A percentile compares a stretch with the other conserved stretches of the same genome.
Conservation (phyloP, 2,329 filamentous ascomycete species). For the Zymoseptoria crescenta region DNA sequence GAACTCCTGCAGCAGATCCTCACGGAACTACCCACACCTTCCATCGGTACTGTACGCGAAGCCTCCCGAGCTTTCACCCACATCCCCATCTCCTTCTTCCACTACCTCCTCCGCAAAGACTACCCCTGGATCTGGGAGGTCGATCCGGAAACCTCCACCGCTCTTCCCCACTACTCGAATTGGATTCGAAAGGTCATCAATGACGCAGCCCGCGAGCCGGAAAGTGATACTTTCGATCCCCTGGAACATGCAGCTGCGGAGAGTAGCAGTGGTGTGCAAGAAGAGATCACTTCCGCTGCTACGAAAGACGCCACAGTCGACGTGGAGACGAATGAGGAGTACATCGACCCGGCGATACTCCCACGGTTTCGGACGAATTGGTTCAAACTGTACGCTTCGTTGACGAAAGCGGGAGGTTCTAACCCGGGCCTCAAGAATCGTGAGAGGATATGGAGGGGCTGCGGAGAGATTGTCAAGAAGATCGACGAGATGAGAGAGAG, state of each 20-base stretch:
- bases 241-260: background rate
- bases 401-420: background rate
- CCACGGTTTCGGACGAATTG: constrained; percentile 4
- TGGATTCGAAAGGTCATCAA: background rate
- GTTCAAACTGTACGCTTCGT: constrained; percentile 3
- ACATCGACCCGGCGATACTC: background rate
- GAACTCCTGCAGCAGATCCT: constrained; percentile 6
- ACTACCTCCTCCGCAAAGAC: constrained; percentile 7
- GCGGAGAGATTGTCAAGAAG: constrained; percentile 4
- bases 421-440: constrained; percentile 5
- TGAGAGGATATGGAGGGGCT: constrained; percentile 9
- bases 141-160: background rate
- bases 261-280: background rate
- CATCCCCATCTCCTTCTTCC: constrained; percentile 8
- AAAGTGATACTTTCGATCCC: background rate
- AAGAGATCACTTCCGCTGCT: background rate
- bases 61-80: constrained; percentile 12
- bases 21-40: background rate
- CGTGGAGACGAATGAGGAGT: background rate
- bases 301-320: background rate
- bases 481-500: constrained; percentile 2
- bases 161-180: constrained; percentile 1
- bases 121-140: constrained; percentile 18
- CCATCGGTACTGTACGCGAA: constrained; percentile 6
- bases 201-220: background rate